Evolutionary conservation across 306 rosid genomes (phyloP).

Genomic region (Dicorynia guianensis): DNA sequence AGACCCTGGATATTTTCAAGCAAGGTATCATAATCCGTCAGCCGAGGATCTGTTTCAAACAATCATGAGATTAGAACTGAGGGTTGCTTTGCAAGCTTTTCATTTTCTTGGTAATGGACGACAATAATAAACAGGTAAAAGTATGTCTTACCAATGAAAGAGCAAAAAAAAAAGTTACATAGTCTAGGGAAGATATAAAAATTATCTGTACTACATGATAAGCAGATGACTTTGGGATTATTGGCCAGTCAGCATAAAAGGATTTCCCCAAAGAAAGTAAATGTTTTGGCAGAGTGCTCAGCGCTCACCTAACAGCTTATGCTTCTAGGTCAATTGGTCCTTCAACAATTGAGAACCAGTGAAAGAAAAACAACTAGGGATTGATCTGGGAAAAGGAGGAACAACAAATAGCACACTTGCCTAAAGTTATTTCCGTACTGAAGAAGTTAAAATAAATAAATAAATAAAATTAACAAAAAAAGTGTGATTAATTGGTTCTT

Average conservation of each 20-base stretch:
- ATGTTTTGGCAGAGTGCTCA: not conserved
- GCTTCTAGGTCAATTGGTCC: not conserved
- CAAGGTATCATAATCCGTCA: slow-evolving; percentile 93
- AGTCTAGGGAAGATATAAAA: slow-evolving; percentile 3
- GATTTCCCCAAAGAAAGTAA: not conserved
- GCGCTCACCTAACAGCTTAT: not conserved
- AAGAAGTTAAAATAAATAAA: not conserved
- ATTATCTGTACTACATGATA: slow-evolving; percentile 4
- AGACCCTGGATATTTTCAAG: slow-evolving; percentile 85
- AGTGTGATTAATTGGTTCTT: not conserved
- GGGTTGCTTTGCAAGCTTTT: slow-evolving; percentile 41
- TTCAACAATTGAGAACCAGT: not conserved
- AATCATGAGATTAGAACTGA: slow-evolving; percentile 44
- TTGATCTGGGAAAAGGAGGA: not conserved
- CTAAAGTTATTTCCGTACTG: not conserved
- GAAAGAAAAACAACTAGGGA: not conserved
- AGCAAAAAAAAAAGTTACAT: slow-evolving; percentile 27
- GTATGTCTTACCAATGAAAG: not conserved
- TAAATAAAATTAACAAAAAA: too few relatives aligned
- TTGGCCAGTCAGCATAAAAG: not conserved
- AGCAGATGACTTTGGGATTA: slow-evolving; percentile 21
- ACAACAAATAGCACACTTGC: not conserved
- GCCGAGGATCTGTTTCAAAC: slow-evolving; percentile 88
- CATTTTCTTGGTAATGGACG: slow-evolving; percentile 35
- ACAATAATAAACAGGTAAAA: slow-evolving; percentile 16